phyloP scores from a whole-genome alignment of 2,329 filamentous ascomycete species.

The Fusarium piperis region DNA sequence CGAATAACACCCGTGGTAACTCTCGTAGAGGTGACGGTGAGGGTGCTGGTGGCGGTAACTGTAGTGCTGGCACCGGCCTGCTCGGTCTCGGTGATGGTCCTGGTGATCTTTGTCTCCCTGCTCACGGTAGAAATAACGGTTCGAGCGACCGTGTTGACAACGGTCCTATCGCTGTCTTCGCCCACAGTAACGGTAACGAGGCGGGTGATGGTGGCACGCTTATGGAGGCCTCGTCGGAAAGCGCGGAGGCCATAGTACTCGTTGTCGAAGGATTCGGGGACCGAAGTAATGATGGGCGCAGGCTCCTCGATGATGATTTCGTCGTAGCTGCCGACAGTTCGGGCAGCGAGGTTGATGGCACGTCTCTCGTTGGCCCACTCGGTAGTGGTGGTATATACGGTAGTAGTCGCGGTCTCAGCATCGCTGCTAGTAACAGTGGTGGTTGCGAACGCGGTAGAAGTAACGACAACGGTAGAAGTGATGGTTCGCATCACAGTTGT shows the following conservation, averaged over 20 bases:
- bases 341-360: constrained; percentile 41
- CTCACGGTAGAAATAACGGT: constrained; percentile 47
- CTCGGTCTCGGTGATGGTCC: constrained; percentile 46
- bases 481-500: constrained; percentile 45
- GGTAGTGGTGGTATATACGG: constrained; percentile 49
- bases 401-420: constrained; percentile 49
- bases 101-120: constrained; percentile 41
- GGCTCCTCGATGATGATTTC: constrained; percentile 17
- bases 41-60: constrained; percentile 50
- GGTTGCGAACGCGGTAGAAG: constrained; percentile 49
- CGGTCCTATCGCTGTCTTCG: constrained; percentile 35
- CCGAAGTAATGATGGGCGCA: constrained; percentile 32
- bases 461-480: constrained; percentile 48
- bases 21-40: constrained; percentile 47
- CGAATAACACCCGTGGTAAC: constrained; percentile 45
- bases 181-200: constrained; percentile 46
- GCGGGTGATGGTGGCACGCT: constrained; percentile 48
- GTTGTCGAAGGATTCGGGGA: constrained; percentile 19
- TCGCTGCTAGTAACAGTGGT: constrained; percentile 50
- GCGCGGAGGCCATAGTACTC: constrained; percentile 30
- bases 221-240: constrained; percentile 41
- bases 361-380: constrained; percentile 48
- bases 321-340: constrained; percentile 35
- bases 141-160: constrained; percentile 44
- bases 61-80: constrained; percentile 51